A percentile compares a stretch with the other conserved stretches of the same genome.
These are phyloP conservation scores for Aegilops umbellulata DNA, from an alignment of 176 grass and related monocot genomes.

Conservation along the genomic window DNA sequence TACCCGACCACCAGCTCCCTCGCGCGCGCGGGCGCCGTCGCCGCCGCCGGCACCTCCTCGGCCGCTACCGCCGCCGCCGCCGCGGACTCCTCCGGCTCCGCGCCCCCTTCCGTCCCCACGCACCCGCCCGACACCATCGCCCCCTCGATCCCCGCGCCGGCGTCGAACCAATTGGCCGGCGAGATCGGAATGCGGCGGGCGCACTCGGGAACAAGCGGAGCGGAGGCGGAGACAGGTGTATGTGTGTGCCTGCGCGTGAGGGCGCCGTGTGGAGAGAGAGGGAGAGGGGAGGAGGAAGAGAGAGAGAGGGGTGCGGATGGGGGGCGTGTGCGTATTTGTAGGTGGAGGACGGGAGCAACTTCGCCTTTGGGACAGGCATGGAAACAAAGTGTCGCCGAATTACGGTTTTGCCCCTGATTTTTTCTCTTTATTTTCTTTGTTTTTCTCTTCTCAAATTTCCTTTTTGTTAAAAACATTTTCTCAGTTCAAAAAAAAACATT, in stretches of 20 bases:
- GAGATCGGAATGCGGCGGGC: conserved; percentile 46
- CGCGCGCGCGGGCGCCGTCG: conserved; percentile 5
- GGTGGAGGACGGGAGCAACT: conserved; percentile 36
- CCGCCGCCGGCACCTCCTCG: not conserved
- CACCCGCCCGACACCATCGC: conserved; percentile 46
- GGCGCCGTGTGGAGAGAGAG: not conserved
- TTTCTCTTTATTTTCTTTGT: not conserved
- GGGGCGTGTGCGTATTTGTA: conserved; percentile 56
- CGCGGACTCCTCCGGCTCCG: conserved; percentile 13
- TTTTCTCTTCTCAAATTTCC: not conserved
- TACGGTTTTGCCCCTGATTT: not conserved
- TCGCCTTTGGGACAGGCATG: conserved; percentile 31
- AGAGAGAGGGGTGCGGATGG: conserved; percentile 1
- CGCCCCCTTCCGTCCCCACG: conserved; percentile 36
- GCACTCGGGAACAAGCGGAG: conserved; percentile 9
- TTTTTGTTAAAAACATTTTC: not conserved
- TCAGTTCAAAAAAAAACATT: too few relatives aligned
- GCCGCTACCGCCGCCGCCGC: not conserved
- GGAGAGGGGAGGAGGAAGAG: not conserved
- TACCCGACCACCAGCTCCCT: conserved; percentile 71
- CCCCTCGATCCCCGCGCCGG: not conserved
- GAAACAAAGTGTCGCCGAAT: not conserved
- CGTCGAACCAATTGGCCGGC: not conserved
- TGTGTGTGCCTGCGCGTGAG: not conserved
- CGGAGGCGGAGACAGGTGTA: conserved; percentile 17